These are phyloP conservation scores for Allomyces arbusculus DNA, from an alignment of 192 early-diverging fungal genomes.

Conservation along the genomic window DNA sequence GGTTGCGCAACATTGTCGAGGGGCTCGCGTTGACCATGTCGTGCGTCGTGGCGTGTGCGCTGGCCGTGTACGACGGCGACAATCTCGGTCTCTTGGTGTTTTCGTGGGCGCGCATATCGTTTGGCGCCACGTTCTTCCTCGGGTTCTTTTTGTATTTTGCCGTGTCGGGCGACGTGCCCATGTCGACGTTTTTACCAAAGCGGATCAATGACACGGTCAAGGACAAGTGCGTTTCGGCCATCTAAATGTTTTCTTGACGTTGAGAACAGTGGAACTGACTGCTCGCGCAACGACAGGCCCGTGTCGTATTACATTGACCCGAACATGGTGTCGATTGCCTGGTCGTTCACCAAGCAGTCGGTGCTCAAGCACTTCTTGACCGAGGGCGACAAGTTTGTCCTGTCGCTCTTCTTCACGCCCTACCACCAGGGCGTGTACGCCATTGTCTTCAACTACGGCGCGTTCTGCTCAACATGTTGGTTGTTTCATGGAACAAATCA, in stretches of 20 bases:
- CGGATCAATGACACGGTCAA: conserved; percentile 2
- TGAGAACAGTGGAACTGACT: not conserved
- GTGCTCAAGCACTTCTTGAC: conserved; percentile 84
- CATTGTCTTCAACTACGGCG: conserved; percentile 68
- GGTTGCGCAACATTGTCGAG: conserved; percentile 59
- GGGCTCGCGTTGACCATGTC: conserved; percentile 53
- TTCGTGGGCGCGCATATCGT: not conserved
- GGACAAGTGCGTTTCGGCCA: conserved; percentile 2
- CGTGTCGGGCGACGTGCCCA: not conserved
- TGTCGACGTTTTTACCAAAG: not conserved
- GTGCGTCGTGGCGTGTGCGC: conserved; percentile 44
- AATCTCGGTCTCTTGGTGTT: not conserved
- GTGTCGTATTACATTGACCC: conserved; percentile 36
- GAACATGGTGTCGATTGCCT: conserved; percentile 38
- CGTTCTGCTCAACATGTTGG: not conserved
- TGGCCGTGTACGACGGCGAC: conserved; percentile 28
- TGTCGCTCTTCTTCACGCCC: conserved; percentile 31
- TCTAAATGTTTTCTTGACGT: not conserved
- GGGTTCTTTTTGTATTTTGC: not conserved
- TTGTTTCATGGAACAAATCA: conserved; percentile 3
- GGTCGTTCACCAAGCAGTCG: conserved; percentile 63
- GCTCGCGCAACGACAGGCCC: conserved; percentile 1
- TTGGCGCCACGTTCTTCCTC: not conserved
- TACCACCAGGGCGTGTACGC: conserved; percentile 61
- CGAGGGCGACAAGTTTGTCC: conserved; percentile 90